phyloP scores from a whole-genome alignment of 2,329 filamentous ascomycete species.

The Exophiala sp. region DNA sequence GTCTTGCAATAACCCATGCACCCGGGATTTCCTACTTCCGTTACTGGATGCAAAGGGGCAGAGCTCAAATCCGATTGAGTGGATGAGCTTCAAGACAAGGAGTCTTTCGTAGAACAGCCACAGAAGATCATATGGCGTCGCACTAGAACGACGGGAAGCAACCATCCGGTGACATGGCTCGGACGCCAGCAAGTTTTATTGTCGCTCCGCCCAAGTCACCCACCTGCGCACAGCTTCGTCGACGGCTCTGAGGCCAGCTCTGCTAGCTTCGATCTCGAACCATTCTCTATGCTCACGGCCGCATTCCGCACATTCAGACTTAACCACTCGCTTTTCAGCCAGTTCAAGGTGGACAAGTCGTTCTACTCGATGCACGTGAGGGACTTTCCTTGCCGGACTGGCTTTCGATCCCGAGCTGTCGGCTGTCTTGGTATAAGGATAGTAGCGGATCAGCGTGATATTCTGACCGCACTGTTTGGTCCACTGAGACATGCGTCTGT shows the following conservation, averaged over 20 bases:
- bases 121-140: too few species aligned
- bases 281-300: constrained; percentile 87
- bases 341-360: constrained; percentile 87
- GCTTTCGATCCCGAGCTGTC: constrained; percentile 20
- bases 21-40: too few species aligned
- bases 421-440: constrained; percentile 64
- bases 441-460: constrained; percentile 82
- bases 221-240: constrained; percentile 77
- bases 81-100: too few species aligned
- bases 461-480: constrained; percentile 86
- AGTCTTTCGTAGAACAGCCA: too few species aligned
- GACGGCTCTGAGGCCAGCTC: constrained; percentile 64
- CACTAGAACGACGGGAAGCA: too few species aligned
- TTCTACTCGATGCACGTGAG: constrained; percentile 84
- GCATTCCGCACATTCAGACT: constrained; percentile 65
- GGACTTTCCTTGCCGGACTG: constrained; percentile 60
- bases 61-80: too few species aligned
- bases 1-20: too few species aligned
- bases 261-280: constrained; percentile 81
- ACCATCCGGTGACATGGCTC: too few species aligned
- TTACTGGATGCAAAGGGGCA: too few species aligned
- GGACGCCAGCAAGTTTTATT: not conserved
- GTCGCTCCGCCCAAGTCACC: constrained; percentile 73
- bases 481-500: constrained; percentile 89
- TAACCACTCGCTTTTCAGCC: constrained; percentile 54